phyloP scores from a whole-genome alignment of 1,139 yeast species.

The Entelexis paramagnoliae region DNA sequence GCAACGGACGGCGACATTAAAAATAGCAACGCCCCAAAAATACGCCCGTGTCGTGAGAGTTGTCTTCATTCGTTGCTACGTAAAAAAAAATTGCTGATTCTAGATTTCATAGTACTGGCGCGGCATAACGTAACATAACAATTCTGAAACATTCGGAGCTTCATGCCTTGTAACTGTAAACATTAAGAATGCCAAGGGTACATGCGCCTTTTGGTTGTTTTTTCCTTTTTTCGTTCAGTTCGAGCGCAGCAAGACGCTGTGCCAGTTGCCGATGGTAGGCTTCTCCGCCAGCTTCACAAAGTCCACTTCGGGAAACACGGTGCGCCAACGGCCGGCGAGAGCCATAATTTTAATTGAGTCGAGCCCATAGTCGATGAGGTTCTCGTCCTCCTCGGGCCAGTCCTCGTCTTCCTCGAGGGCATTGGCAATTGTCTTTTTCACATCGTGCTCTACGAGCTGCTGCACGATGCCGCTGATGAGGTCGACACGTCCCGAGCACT shows the following conservation, averaged over 20 bases:
- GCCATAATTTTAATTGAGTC: conserved; percentile 19
- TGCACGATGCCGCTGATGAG: neutral
- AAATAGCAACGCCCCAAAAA: no score
- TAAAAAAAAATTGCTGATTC: no score
- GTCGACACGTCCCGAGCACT: conserved; percentile 9
- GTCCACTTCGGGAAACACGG: conserved; percentile 12
- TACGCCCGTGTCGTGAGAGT: no score
- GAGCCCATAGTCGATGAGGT: conserved; percentile 17
- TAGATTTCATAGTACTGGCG: no score
- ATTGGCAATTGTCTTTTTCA: conserved; percentile 1
- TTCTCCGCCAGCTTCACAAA: conserved; percentile 17
- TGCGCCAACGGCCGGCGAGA: conserved; percentile 18
- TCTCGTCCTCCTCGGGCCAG: conserved; percentile 20
- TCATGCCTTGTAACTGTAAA: no score
- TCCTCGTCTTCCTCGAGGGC: conserved; percentile 18
- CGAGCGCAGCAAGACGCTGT: conserved; percentile 3
- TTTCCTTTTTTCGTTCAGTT: no score
- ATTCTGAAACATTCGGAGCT: neutral
- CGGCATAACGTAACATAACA: neutral
- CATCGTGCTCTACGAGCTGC: conserved; percentile 9
- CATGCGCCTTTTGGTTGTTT: no score
- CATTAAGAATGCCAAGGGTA: no score
- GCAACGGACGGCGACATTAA: no score
- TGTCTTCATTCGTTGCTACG: no score
- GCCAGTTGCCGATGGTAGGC: conserved; percentile 16